Base-by-base conservation (phyloP, 768 basidiomycete genomes). In the Scleroderma bovista region DNA sequence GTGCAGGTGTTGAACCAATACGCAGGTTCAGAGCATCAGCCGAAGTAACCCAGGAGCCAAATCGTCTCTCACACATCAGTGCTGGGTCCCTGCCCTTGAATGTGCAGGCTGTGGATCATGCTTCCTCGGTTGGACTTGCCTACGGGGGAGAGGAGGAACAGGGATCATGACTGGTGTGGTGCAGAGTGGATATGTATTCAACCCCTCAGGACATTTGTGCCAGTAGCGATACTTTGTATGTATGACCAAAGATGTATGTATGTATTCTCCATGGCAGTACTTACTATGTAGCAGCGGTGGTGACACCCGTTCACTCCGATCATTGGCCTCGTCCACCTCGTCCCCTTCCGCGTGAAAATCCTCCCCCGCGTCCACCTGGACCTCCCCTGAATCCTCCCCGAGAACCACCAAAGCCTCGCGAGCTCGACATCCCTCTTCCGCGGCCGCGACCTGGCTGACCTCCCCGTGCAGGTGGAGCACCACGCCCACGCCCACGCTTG, bases 281-380 rank as follows among this genome's bases (percentile, higher is more conserved):
- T n/a, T n/a, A n/a, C n/a, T n/a, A n/a, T n/a, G n/a, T n/a, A n/a
- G n/a, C n/a, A n/a, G n/a, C n/a, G n/a, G n/a, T n/a, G n/a, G n/a
- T n/a, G 6, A 44, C 11, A 17, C 17, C 20, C 9, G 17, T 22
- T 20, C 5, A 3, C 26, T 31, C 15, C 23, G 22, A 29, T 64
- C 69, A 79, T 65, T 69, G 79, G 37, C 80, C 77, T 61, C 79
- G 72, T n/a, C 75, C 66, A 48, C 76, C 69, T 37, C 79, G 69
- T 29, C 71, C 66, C 33, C 72, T 64, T 20, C 72, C 64, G 23
- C 66, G 55, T 15, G 61, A 59, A 36, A 69, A 61, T 36, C 72
- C 66, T 17, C 74, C 73, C 32, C 78, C 70, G 10, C 75, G 71
- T 19, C 74, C 72, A 24, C 78, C 69, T 29, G 72, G 75, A 33